phyloP scores from a whole-genome alignment of 352 stramenopile species.

The Phytophthora boehmeriae region DNA sequence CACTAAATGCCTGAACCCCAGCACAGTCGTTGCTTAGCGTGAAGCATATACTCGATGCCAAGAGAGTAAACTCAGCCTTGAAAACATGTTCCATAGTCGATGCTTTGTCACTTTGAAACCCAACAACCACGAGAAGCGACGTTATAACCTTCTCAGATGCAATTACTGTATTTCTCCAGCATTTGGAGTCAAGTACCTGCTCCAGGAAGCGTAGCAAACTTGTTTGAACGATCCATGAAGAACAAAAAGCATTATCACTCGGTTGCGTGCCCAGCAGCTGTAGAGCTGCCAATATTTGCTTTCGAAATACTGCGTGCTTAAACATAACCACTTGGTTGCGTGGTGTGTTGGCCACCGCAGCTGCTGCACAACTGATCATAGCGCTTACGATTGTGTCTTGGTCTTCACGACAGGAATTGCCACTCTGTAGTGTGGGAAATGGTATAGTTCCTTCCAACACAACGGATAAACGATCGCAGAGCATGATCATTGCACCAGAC shows the following conservation, averaged over 20 bases:
- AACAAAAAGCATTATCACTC: not conserved
- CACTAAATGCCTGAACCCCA: constrained; percentile 31
- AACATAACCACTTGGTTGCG: constrained; percentile 72
- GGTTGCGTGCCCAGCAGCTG: not conserved
- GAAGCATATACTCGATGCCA: constrained; percentile 56
- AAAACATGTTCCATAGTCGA: constrained; percentile 12
- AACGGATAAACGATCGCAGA: constrained; percentile 41
- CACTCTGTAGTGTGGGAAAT: not conserved
- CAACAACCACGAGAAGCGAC: constrained; percentile 29
- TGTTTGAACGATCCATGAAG: constrained; percentile 26
- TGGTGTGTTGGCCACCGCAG: constrained; percentile 37
- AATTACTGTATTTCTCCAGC: constrained; percentile 54
- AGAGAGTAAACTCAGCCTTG: constrained; percentile 21
- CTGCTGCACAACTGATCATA: constrained; percentile 56
- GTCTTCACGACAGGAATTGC: not conserved
- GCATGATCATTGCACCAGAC: constrained; percentile 51
- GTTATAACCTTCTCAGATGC: constrained; percentile 20
- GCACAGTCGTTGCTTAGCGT: constrained; percentile 51
- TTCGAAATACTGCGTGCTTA: constrained; percentile 39
- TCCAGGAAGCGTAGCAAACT: constrained; percentile 52
- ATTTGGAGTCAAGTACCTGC: constrained; percentile 56
- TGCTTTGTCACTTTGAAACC: not conserved
- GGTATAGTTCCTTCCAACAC: constrained; percentile 13
- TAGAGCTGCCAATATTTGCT: constrained; percentile 23
- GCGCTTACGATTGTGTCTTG: constrained; percentile 33